Evolutionary conservation across 2,329 filamentous ascomycete species (phyloP).

Genomic region (Fusarium coffeatum): DNA sequence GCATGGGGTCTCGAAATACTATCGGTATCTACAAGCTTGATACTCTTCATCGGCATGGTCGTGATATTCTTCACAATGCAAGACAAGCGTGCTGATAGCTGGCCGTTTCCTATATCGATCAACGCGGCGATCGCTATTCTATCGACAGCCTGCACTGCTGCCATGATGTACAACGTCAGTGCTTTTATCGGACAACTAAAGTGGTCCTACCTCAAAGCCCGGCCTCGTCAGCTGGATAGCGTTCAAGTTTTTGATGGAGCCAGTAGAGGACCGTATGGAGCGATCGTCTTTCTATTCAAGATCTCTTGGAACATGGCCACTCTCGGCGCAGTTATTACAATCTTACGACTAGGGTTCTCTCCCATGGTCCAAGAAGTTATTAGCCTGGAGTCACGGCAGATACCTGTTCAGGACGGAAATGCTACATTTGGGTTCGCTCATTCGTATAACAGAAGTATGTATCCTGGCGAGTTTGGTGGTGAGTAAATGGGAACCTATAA

Average conservation of each 20-base stretch:
- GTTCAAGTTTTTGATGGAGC: fast-evolving
- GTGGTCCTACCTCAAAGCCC: not conserved
- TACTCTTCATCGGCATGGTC: not conserved
- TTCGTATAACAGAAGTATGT: too few species aligned
- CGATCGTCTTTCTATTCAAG: fast-evolving
- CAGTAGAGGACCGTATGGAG: not conserved
- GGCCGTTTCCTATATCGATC: not conserved
- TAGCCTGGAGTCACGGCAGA: not conserved
- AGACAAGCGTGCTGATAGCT: fast-evolving
- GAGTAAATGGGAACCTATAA: fast-evolving
- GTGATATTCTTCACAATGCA: not conserved
- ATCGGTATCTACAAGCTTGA: not conserved
- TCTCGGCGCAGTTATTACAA: fast-evolving
- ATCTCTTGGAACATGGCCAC: not conserved
- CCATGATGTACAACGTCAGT: not conserved
- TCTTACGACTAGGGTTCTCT: not conserved
- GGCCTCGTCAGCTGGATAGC: not conserved
- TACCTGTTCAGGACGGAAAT: too few species aligned
- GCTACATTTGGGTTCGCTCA: too few species aligned
- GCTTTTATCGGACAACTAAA: not conserved
- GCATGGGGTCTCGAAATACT: not conserved
- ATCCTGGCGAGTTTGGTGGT: too few species aligned
- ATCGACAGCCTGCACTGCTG: not conserved
- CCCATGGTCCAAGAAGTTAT: not conserved
- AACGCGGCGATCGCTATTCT: fast-evolving